phyloP scores from a whole-genome alignment of 371 early-diverging fungal genomes.

The Syncephalis fuscata region DNA sequence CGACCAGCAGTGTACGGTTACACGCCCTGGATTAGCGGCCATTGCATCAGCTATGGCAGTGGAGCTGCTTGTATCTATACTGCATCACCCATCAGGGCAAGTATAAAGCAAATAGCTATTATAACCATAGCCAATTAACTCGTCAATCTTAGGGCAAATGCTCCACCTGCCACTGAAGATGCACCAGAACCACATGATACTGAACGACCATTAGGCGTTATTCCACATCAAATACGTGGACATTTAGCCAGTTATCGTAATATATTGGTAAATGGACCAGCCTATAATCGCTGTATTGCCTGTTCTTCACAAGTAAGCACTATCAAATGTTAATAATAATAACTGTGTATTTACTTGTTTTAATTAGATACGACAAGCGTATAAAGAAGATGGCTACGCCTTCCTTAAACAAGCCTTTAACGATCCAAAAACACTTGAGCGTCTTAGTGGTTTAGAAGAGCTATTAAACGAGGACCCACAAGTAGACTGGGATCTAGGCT shows the following conservation, averaged over 20 bases:
- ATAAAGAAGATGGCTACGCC: conserved; percentile 34
- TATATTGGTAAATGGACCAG: conserved; percentile 67
- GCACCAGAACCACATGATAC: background rate
- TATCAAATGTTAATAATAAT: background rate
- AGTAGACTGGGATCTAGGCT: conserved; percentile 14
- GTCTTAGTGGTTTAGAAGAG: conserved; percentile 61
- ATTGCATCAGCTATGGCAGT: conserved; percentile 76
- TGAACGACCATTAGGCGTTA: conserved; percentile 33
- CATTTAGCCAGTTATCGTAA: conserved; percentile 71
- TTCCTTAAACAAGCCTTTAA: conserved; percentile 58
- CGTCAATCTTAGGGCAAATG: conserved; percentile 11
- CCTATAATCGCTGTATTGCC: conserved; percentile 79
- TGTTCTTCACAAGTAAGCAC: conserved; percentile 50
- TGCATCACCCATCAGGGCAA: conserved; percentile 73
- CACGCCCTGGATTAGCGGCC: conserved; percentile 83
- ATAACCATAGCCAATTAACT: background rate
- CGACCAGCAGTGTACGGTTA: conserved; percentile 96
- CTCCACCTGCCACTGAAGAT: conserved; percentile 14
- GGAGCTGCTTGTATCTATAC: conserved; percentile 72
- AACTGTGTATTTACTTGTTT: too few species aligned
- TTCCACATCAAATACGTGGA: conserved; percentile 91
- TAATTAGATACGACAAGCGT: conserved; percentile 34
- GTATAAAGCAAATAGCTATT: background rate
- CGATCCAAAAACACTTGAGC: conserved; percentile 58
- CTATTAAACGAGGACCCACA: conserved; percentile 58